Conservation (phyloP, 805 yeast genomes). For the Lipomyces oligophaga region DNA sequence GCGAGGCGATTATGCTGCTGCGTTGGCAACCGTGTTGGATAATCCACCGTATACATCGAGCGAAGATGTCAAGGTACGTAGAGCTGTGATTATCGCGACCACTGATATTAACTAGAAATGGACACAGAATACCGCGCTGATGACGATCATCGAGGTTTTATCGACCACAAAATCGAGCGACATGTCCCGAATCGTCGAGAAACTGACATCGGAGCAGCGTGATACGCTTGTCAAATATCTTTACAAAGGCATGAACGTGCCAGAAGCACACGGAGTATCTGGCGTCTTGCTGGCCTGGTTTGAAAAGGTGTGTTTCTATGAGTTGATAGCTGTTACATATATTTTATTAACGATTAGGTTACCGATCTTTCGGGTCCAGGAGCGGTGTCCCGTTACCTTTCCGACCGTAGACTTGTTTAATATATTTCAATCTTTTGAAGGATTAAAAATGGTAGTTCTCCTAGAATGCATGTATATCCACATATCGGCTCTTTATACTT, state of each 20-base stretch:
- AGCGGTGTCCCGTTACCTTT: slow-evolving; percentile 77
- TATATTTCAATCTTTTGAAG: no score
- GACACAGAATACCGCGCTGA: slow-evolving; percentile 42
- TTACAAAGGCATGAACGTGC: slow-evolving; percentile 76
- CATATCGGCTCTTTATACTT: no score
- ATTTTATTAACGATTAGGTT: slow-evolving; percentile 37
- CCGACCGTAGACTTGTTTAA: slow-evolving; percentile 78
- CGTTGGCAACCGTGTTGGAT: slow-evolving; percentile 59
- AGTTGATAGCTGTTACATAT: background rate
- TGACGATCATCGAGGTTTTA: slow-evolving; percentile 65
- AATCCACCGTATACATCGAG: slow-evolving; percentile 83
- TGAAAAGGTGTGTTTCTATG: slow-evolving; percentile 50
- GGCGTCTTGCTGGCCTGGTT: slow-evolving; percentile 86
- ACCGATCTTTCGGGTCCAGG: slow-evolving; percentile 83
- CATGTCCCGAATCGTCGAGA: slow-evolving; percentile 56
- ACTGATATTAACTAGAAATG: no score
- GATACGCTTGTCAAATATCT: slow-evolving; percentile 78
- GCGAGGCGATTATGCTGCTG: slow-evolving; percentile 67
- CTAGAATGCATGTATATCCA: no score
- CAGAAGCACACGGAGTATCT: slow-evolving; percentile 55
- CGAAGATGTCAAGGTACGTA: slow-evolving; percentile 47
- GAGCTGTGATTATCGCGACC: background rate
- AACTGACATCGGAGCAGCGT: slow-evolving; percentile 60
- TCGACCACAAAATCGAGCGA: slow-evolving; percentile 65
- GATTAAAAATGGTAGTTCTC: no score